Conservation (phyloP, 306 rosid genomes). For the Sindora glabra region DNA sequence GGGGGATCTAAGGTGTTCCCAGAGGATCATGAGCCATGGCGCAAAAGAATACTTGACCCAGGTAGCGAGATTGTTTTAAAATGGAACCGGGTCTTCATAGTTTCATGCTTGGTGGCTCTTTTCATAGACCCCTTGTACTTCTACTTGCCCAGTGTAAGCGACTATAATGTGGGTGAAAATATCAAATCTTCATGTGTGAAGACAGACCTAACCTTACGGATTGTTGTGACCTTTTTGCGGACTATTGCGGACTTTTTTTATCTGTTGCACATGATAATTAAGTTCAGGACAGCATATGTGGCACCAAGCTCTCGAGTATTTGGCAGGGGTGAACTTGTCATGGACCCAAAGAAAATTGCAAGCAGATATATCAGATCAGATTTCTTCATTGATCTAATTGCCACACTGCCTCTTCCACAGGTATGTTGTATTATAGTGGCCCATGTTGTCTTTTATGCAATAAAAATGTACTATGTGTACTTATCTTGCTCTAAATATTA, state of each 20-base stretch:
- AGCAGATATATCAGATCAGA: slow-evolving; percentile 72
- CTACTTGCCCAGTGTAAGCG: slow-evolving; percentile 75
- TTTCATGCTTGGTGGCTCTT: slow-evolving; percentile 78
- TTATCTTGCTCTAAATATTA: background rate
- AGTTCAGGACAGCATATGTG: slow-evolving; percentile 89
- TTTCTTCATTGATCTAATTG: slow-evolving; percentile 89
- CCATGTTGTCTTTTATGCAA: background rate
- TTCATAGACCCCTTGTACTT: slow-evolving; percentile 82
- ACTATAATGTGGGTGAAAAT: slow-evolving; percentile 20
- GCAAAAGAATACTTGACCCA: slow-evolving; percentile 80
- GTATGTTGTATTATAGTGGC: slow-evolving; percentile 26
- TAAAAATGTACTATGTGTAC: background rate
- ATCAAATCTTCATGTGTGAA: slow-evolving; percentile 44
- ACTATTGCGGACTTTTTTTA: slow-evolving; percentile 82
- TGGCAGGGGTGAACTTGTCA: slow-evolving; percentile 97
- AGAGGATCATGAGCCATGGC: slow-evolving; percentile 74
- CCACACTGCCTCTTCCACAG: slow-evolving; percentile 94
- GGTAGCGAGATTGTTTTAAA: slow-evolving; percentile 76
- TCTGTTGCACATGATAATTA: slow-evolving; percentile 75
- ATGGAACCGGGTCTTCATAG: slow-evolving; percentile 87
- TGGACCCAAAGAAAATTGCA: slow-evolving; percentile 90
- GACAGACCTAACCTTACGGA: slow-evolving; percentile 64
- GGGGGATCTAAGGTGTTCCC: slow-evolving; percentile 65
- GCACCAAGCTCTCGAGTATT: slow-evolving; percentile 93
- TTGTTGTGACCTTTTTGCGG: slow-evolving; percentile 74